Conservation (phyloP, 2,329 filamentous ascomycete genomes). For the Neospermospora avenae region DNA sequence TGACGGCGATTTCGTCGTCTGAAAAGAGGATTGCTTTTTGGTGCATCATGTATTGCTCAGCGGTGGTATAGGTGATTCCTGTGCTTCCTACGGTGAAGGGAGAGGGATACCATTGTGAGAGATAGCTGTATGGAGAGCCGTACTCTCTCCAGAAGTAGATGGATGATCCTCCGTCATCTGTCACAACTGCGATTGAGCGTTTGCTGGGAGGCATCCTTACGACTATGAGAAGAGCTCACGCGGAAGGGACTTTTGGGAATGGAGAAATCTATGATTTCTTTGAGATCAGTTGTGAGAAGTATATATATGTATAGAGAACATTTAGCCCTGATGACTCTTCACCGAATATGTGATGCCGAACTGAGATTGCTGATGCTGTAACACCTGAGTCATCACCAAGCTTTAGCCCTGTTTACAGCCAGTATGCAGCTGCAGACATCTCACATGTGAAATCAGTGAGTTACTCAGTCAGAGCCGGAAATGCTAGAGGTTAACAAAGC, state of each 20-base stretch:
- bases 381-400: background rate
- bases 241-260: background rate
- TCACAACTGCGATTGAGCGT: background rate
- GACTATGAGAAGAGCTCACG: background rate
- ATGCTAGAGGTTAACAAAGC: too few relatives aligned
- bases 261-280: background rate
- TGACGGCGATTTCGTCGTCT: slow-evolving; percentile 41
- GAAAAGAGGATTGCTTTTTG: slow-evolving; percentile 44
- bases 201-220: background rate
- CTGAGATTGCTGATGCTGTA: background rate
- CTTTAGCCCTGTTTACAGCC: background rate
- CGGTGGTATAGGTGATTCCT: slow-evolving; percentile 44
- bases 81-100: slow-evolving; percentile 42
- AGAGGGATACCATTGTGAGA: slow-evolving; percentile 61
- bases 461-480: background rate
- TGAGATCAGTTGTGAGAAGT: background rate
- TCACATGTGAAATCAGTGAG: background rate
- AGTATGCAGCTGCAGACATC: background rate
- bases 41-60: slow-evolving; percentile 58
- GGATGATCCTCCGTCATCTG: background rate
- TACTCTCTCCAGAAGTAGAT: slow-evolving; percentile 26
- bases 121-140: slow-evolving; percentile 43
- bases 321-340: slow-evolving; percentile 5
- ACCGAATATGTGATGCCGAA: background rate
- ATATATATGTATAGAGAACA: background rate